Percentiles rank a stretch among this genome's conserved stretches.
Evolutionary conservation across 1,284 basidiomycete species (phyloP).

Genomic region (Cronartium ribicola): DNA sequence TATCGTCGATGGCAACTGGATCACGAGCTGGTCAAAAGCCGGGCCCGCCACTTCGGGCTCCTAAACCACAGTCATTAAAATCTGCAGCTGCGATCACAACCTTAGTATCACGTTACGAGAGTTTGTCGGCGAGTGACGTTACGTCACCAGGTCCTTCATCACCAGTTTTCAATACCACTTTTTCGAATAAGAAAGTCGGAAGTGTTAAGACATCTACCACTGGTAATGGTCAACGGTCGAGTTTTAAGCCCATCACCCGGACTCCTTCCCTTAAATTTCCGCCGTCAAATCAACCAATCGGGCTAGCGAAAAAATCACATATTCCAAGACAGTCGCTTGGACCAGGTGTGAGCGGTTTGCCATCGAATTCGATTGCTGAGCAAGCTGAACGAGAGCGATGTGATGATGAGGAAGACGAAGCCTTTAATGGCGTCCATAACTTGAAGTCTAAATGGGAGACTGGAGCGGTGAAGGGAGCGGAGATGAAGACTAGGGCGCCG

Average conservation of each 20-base stretch:
- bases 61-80: slow-evolving; percentile 40
- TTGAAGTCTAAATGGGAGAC: slow-evolving; percentile 38
- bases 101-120: slow-evolving; percentile 39
- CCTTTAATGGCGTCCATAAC: slow-evolving; percentile 11
- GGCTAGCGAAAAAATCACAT: not conserved
- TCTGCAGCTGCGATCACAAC: slow-evolving; percentile 34
- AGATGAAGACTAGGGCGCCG: not conserved
- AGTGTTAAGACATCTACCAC: not conserved
- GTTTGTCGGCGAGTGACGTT: not conserved
- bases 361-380: not conserved
- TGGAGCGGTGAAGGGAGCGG: not conserved
- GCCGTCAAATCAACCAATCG: not conserved
- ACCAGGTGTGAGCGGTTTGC: not conserved
- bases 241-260: slow-evolving; percentile 19
- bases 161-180: not conserved
- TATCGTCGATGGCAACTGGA: not conserved
- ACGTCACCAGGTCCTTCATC: not conserved
- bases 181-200: not conserved
- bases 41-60: slow-evolving; percentile 30
- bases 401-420: not conserved
- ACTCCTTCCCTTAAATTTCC: not conserved
- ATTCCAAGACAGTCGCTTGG: slow-evolving; percentile 11
- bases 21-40: not conserved
- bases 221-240: slow-evolving; percentile 2
- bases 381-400: not conserved